Conservation (phyloP, 2,329 filamentous ascomycete species). For the Pseudogymnoascus verrucosus region DNA sequence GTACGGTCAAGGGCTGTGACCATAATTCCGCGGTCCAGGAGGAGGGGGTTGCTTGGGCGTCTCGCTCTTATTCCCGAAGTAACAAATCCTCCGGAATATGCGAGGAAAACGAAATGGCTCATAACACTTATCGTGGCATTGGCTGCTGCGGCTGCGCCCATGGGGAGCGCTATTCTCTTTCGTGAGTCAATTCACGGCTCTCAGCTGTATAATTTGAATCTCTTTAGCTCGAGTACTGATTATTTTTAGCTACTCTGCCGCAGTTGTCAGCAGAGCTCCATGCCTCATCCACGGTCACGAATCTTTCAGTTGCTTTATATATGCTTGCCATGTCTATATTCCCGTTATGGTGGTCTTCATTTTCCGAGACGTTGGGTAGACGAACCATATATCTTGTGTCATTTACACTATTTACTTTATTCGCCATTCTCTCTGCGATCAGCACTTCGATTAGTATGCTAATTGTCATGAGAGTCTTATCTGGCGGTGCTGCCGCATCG, state of each 20-base stretch:
- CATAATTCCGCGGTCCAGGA: constrained; percentile 40
- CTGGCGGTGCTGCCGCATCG: constrained; percentile 68
- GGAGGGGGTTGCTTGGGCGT: constrained; percentile 65
- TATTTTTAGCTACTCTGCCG: constrained; percentile 53
- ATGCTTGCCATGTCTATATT: constrained; percentile 80
- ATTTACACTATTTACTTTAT: constrained; percentile 64
- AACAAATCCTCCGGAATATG: constrained; percentile 66
- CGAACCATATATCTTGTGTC: constrained; percentile 72
- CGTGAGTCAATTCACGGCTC: constrained; percentile 43
- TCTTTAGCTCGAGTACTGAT: constrained; percentile 13
- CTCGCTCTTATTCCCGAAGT: constrained; percentile 72
- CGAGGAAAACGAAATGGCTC: constrained; percentile 69
- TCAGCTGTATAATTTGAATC: not conserved
- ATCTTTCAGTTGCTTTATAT: constrained; percentile 69
- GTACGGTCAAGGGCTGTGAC: constrained; percentile 30
- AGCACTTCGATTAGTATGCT: constrained; percentile 67
- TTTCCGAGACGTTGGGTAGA: constrained; percentile 65
- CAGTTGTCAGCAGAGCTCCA: constrained; percentile 55
- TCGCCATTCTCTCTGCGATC: constrained; percentile 60
- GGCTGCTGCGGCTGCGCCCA: constrained; percentile 68
- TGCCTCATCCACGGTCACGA: constrained; percentile 57
- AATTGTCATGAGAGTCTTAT: constrained; percentile 65
- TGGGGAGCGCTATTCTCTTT: constrained; percentile 79
- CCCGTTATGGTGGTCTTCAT: constrained; percentile 74
- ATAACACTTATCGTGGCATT: constrained; percentile 72